Base-by-base conservation (phyloP, 371 early-diverging fungal species). In the Apophysomyces variabilis region DNA sequence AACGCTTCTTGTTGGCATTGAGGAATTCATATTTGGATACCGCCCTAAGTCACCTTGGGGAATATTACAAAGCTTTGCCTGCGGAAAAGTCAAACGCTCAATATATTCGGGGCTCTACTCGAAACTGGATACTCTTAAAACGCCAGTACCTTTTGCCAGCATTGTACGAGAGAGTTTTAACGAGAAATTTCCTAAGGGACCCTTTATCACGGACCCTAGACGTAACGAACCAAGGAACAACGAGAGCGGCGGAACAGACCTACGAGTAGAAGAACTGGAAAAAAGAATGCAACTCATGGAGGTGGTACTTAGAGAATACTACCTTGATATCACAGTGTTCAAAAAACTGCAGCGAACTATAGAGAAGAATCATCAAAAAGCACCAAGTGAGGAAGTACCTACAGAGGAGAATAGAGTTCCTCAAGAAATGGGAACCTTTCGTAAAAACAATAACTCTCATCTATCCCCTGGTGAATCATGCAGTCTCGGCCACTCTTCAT, bases 261-360 rank as follows among this genome's bases (percentile, higher is more conserved):
- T 6, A 14, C 50, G 50, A n/a, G 3, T 21, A 9, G 21, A 50
- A 18, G 21, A 9, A 5, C 7, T 50, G 21, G 43, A 61, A 61
- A 35, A 46, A 21, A 16, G 61, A 21, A 8, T 12, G 0, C 46
- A 16, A 12, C 50, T 50, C 0, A 13, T 65, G 32, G 65, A 65
- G 38, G 11, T 65, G 8, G 8, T 65, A 9, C 59, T 65, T 46
- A 58, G 59, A 43, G 57, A 38, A 5, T 65, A 65, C 14, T 65
- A 65, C 13, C 43, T 65, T 9, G 65, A 65, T 46, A 47, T 59
- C 38, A 60, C 58, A 47, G 26, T 65, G 1, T 65, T 65, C 26
- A 44, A 47, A 8, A 38, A 38, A 8, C 60, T 65, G 44, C 57
- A 64, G 21, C 38, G 39, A 35, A 26, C 64, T n/a, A 38, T 61